phyloP scores from a whole-genome alignment of 345 rosid species.

The Turritis glabra region DNA sequence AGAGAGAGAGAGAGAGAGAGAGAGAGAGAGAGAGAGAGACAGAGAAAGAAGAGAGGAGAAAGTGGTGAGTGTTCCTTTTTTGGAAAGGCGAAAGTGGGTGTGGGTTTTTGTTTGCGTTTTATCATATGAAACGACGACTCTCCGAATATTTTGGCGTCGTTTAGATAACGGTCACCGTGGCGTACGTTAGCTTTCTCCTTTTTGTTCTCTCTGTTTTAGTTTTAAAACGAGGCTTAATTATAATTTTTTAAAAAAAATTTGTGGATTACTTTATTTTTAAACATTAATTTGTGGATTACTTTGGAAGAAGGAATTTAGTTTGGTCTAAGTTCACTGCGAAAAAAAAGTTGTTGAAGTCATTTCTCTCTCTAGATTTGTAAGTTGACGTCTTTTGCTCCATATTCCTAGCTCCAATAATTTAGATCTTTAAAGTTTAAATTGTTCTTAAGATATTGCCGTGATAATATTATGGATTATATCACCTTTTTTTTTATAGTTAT shows the following conservation, averaged over 20 bases:
- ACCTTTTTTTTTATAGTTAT: background rate
- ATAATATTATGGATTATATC: slow-evolving; percentile 23
- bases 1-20: background rate
- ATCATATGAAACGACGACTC: slow-evolving; percentile 27
- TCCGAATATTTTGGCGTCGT: slow-evolving; percentile 61
- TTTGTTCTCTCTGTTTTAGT: too few species aligned
- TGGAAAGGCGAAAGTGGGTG: slow-evolving; percentile 32
- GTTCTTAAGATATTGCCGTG: background rate
- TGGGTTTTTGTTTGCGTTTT: slow-evolving; percentile 40
- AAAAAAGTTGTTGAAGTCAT: background rate
- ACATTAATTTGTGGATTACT: background rate
- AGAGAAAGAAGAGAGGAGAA: background rate
- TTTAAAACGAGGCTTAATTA: too few species aligned
- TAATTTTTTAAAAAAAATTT: too few species aligned
- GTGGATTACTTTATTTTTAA: background rate
- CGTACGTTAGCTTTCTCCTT: slow-evolving; percentile 47
- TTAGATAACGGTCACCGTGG: slow-evolving; percentile 50
- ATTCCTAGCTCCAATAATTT: slow-evolving; percentile 28
- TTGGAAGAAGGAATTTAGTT: slow-evolving; percentile 20
- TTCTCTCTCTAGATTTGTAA: background rate
- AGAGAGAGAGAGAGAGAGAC: background rate
- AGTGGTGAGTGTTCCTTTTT: slow-evolving; percentile 28
- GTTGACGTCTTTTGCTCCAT: slow-evolving; percentile 23
- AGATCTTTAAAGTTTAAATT: slow-evolving; percentile 17
- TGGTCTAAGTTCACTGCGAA: slow-evolving; percentile 22